These are phyloP conservation scores for Pistacia integerrima DNA, from an alignment of 345 rosid genomes.

Conservation along the genomic window DNA sequence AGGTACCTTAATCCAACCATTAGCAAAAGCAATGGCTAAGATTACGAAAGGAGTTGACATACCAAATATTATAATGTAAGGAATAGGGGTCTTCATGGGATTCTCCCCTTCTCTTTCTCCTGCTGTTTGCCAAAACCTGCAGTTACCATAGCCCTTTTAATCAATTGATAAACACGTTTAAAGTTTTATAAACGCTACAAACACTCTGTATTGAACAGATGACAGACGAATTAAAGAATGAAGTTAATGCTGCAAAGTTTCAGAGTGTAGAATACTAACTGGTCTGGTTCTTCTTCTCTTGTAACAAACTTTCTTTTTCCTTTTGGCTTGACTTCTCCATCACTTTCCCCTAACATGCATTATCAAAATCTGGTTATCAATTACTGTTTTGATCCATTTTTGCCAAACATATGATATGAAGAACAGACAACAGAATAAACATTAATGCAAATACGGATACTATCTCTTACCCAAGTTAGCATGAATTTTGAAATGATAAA, in stretches of 20 bases:
- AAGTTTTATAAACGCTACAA: neutral
- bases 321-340: conserved; percentile 70
- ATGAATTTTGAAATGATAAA: conserved; percentile 48
- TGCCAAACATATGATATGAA: neutral
- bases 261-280: conserved; percentile 40
- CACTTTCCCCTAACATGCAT: conserved; percentile 56
- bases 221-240: neutral
- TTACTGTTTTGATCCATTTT: neutral
- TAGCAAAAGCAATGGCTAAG: conserved; percentile 87
- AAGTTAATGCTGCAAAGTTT: neutral
- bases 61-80: conserved; percentile 84
- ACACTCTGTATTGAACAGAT: neutral
- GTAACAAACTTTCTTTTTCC: conserved; percentile 85
- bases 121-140: conserved; percentile 89
- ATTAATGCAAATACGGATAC: neutral
- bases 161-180: neutral
- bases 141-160: conserved; percentile 15
- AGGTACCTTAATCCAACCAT: conserved; percentile 95
- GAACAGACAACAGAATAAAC: neutral
- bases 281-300: conserved; percentile 86
- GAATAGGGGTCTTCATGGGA: conserved; percentile 91
- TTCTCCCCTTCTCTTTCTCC: conserved; percentile 96
- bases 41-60: conserved; percentile 94
- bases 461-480: conserved; percentile 54
- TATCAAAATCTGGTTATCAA: conserved; percentile 13